Evolutionary conservation across 129 eudicot species (phyloP).

Genomic region (Sambucus nigra): DNA sequence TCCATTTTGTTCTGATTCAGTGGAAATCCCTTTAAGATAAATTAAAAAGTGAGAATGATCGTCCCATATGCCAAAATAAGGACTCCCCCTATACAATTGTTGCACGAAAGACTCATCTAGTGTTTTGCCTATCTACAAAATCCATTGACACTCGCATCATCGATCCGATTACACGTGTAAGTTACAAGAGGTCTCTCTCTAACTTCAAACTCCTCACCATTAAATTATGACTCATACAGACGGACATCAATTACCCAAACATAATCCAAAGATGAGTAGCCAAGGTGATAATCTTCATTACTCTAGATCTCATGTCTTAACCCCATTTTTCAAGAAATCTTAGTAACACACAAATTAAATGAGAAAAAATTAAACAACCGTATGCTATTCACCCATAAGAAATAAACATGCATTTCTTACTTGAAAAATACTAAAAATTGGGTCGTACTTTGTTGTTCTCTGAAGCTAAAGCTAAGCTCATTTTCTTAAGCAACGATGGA

Average conservation of each 20-base stretch:
- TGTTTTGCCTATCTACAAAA: conserved; percentile 48
- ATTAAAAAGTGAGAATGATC: conserved; percentile 57
- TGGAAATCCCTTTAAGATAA: conserved; percentile 61
- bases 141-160: conserved; percentile 58
- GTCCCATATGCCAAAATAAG: conserved; percentile 46
- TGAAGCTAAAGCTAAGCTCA: too few relatives aligned
- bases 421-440: background rate
- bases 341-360: conserved; percentile 17
- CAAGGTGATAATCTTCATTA: conserved; percentile 22
- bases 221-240: conserved; percentile 18
- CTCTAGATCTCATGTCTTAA: conserved; percentile 8
- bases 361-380: conserved; percentile 1
- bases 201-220: conserved; percentile 22
- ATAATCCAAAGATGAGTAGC: too few relatives aligned
- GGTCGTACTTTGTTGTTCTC: background rate
- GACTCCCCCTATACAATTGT: conserved; percentile 36
- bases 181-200: conserved; percentile 24
- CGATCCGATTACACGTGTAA: conserved; percentile 47
- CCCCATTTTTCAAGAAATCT: conserved; percentile 8
- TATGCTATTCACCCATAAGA: conserved; percentile 6
- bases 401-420: background rate
- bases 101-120: conserved; percentile 31
- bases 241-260: conserved; percentile 20
- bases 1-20: conserved; percentile 38
- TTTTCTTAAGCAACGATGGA: too few relatives aligned